Conservation (phyloP, 2,329 filamentous ascomycete genomes). For the Verticillium nonalfalfae region DNA sequence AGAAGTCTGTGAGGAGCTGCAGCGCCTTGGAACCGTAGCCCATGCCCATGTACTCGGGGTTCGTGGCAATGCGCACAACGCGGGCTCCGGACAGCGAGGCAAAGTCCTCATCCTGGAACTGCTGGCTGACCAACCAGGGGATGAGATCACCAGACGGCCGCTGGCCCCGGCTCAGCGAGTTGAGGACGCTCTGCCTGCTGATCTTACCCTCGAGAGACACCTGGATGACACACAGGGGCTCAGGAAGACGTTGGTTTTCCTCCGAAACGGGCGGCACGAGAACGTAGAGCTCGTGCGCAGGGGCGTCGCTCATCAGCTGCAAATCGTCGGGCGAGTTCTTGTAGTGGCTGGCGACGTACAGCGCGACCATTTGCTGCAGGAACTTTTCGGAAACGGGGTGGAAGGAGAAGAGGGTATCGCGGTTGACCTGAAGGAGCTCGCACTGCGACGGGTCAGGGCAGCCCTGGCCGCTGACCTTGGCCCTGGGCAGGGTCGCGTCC, state of each 20-base stretch:
- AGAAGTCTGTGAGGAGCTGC: constrained; percentile 84
- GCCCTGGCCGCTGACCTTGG: constrained; percentile 65
- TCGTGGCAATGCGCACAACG: constrained; percentile 90
- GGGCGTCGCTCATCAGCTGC: constrained; percentile 97
- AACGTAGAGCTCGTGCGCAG: constrained; percentile 93
- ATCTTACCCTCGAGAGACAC: constrained; percentile 93
- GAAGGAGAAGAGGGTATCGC: constrained; percentile 96
- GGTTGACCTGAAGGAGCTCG: constrained; percentile 88
- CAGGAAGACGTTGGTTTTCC: constrained; percentile 71
- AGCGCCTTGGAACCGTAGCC: constrained; percentile 90
- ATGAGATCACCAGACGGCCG: constrained; percentile 89
- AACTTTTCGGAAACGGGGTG: constrained; percentile 97
- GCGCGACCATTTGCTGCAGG: constrained; percentile 93
- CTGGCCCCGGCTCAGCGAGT: constrained; percentile 81
- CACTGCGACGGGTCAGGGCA: constrained; percentile 89
- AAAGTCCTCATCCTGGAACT: constrained; percentile 97
- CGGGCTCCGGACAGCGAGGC: constrained; percentile 87
- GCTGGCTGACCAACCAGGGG: constrained; percentile 94
- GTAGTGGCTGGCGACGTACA: constrained; percentile 96
- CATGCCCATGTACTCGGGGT: constrained; percentile 87
- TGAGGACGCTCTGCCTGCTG: constrained; percentile 85
- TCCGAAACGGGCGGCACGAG: constrained; percentile 81
- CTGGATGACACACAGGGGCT: constrained; percentile 92
- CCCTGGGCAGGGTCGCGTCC: constrained; percentile 80
- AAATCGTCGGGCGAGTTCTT: constrained; percentile 97